phyloP scores from a whole-genome alignment of 352 stramenopile species.

The Phytophthora citrophthora region DNA sequence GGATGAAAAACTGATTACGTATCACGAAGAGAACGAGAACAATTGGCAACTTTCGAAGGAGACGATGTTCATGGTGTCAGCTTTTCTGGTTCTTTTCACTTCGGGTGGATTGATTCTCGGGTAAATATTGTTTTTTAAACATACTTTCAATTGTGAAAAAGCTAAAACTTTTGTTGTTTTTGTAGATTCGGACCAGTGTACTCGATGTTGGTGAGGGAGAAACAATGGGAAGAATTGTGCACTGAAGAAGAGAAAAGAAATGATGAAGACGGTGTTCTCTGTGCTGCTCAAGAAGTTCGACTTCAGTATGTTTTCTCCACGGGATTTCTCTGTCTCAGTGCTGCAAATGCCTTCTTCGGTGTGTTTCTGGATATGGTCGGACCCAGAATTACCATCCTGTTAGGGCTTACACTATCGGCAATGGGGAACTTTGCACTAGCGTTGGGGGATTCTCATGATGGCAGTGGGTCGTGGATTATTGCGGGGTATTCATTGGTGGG shows the following conservation, averaged over 20 bases:
- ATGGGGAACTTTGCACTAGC: slow-evolving; percentile 68
- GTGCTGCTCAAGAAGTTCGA: slow-evolving; percentile 67
- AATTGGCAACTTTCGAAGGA: slow-evolving; percentile 58
- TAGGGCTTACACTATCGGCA: slow-evolving; percentile 55
- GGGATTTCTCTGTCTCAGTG: slow-evolving; percentile 79
- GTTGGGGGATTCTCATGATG: slow-evolving; percentile 57
- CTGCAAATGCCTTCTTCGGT: slow-evolving; percentile 80
- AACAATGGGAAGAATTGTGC: slow-evolving; percentile 77
- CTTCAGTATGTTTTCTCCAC: slow-evolving; percentile 86
- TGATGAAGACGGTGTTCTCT: slow-evolving; percentile 25
- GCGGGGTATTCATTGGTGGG: slow-evolving; percentile 72
- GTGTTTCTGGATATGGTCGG: slow-evolving; percentile 77
- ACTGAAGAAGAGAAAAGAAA: slow-evolving; percentile 2
- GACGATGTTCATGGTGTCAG: slow-evolving; percentile 64
- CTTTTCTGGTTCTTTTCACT: slow-evolving; percentile 61
- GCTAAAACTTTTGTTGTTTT: background rate
- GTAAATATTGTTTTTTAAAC: slow-evolving; percentile 9
- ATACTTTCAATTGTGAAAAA: background rate
- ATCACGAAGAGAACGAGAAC: background rate
- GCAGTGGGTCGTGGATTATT: slow-evolving; percentile 64
- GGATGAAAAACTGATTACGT: slow-evolving; percentile 8
- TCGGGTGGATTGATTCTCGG: slow-evolving; percentile 80
- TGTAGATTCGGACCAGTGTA: slow-evolving; percentile 78
- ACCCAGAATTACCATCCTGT: slow-evolving; percentile 57
- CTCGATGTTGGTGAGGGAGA: slow-evolving; percentile 64